phyloP scores from a whole-genome alignment of 257 asterid species.

The Orobanche coerulescens region DNA sequence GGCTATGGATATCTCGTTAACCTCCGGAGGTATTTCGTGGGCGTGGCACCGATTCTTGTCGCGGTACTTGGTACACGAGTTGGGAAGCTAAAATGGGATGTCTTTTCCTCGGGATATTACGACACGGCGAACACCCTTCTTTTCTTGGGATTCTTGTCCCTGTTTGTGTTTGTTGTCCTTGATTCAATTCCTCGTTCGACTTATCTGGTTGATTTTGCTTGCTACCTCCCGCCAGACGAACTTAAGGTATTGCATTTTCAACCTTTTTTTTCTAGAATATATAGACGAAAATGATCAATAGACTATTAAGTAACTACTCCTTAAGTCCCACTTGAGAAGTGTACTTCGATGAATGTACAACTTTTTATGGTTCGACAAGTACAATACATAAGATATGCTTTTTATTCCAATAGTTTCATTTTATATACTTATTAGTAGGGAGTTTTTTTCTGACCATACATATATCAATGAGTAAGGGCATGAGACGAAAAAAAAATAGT shows the following conservation, averaged over 20 bases:
- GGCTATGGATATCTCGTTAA: constrained; percentile 52
- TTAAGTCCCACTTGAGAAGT: too few species aligned
- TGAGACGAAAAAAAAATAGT: too few species aligned
- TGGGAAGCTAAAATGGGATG: constrained; percentile 32
- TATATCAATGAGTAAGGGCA: too few species aligned
- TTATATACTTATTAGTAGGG: too few species aligned
- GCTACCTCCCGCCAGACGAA: constrained; percentile 52
- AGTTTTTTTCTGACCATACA: too few species aligned
- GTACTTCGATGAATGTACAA: too few species aligned
- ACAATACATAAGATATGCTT: too few species aligned
- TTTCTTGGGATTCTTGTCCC: constrained; percentile 34
- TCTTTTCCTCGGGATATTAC: constrained; percentile 23
- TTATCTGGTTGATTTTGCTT: constrained; percentile 47
- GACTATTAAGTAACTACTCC: not conserved
- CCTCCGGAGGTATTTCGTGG: constrained; percentile 32
- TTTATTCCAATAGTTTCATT: too few species aligned
- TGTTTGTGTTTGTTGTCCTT: constrained; percentile 28
- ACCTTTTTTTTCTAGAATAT: not conserved
- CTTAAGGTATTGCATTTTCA: constrained; percentile 35
- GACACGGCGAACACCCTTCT: constrained; percentile 22
- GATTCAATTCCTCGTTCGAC: constrained; percentile 43
- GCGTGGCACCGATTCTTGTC: constrained; percentile 29
- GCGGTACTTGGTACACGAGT: constrained; percentile 29
- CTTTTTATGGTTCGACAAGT: too few species aligned
- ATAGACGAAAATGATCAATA: not conserved